Evolutionary conservation across 1,139 yeast species (phyloP).

Genomic region (Yamadazyma membranifaciens): DNA sequence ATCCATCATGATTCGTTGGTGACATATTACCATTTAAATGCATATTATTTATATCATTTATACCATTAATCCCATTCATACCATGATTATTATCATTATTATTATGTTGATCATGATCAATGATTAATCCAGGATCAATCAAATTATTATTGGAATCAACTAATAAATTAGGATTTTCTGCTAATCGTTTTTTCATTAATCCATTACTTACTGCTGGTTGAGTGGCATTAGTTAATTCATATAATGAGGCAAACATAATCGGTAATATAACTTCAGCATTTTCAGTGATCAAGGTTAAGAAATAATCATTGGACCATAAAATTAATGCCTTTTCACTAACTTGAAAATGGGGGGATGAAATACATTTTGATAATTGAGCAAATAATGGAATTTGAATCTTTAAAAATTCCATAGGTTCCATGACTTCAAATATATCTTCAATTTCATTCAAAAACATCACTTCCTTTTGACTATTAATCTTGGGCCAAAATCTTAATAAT

Average conservation of each 20-base stretch:
- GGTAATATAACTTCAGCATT: slow-evolving; percentile 91
- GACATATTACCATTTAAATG: slow-evolving; percentile 2
- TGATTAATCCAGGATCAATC: slow-evolving; percentile 39
- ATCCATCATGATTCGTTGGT: slow-evolving; percentile 3
- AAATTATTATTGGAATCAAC: slow-evolving; percentile 49
- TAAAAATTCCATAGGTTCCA: slow-evolving; percentile 89
- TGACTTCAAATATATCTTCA: slow-evolving; percentile 94
- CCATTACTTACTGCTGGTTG: slow-evolving; percentile 53
- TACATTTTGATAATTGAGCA: slow-evolving; percentile 92
- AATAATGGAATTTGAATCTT: slow-evolving; percentile 92
- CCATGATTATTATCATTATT: slow-evolving; percentile 8
- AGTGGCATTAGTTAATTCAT: slow-evolving; percentile 67
- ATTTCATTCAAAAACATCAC: slow-evolving; percentile 93
- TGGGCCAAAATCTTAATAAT: slow-evolving; percentile 93
- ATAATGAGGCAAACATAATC: slow-evolving; percentile 84
- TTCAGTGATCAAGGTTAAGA: slow-evolving; percentile 85
- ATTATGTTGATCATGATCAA: slow-evolving; percentile 9
- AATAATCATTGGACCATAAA: slow-evolving; percentile 94
- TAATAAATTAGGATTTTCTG: slow-evolving; percentile 40
- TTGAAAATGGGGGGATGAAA: slow-evolving; percentile 94
- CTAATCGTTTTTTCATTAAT: slow-evolving; percentile 41
- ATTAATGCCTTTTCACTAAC: slow-evolving; percentile 94
- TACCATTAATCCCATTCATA: slow-evolving; percentile 10
- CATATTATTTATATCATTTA: slow-evolving; percentile 30
- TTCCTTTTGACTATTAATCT: slow-evolving; percentile 91